Evolutionary conservation across 192 early-diverging fungal genomes (phyloP).

Genomic region (Coemansia sp.): DNA sequence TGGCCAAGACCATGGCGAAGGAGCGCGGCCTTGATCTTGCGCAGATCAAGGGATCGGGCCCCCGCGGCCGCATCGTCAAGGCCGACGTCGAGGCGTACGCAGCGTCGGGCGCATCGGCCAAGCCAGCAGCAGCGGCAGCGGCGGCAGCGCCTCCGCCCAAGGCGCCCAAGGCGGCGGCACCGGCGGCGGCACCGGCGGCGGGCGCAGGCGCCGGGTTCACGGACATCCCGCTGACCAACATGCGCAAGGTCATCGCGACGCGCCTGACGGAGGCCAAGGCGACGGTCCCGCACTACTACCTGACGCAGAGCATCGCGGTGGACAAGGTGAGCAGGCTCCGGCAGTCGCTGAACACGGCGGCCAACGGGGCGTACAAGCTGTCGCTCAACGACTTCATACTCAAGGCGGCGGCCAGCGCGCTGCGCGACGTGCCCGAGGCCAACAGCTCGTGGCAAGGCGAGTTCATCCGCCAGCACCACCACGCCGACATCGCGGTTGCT

Average conservation of each 20-base stretch:
- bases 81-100: conserved; percentile 76
- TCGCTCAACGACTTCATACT: conserved; percentile 98
- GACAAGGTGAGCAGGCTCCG: conserved; percentile 87
- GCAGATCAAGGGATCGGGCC: conserved; percentile 82
- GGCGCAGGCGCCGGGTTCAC: conserved; percentile 57
- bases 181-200: no score
- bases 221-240: conserved; percentile 72
- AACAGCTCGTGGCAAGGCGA: conserved; percentile 78
- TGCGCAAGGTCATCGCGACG: conserved; percentile 78
- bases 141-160: conserved; percentile 51
- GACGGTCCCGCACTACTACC: conserved; percentile 73
- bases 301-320: conserved; percentile 84
- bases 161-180: conserved; percentile 16
- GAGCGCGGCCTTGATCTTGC: conserved; percentile 79
- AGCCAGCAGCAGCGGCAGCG: conserved; percentile 43
- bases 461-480: conserved; percentile 92
- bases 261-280: conserved; percentile 78
- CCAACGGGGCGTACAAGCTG: conserved; percentile 90
- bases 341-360: conserved; percentile 80
- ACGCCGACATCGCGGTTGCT: conserved; percentile 92
- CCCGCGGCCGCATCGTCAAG: conserved; percentile 88
- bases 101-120: conserved; percentile 26
- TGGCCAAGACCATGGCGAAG: conserved; percentile 84
- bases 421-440: conserved; percentile 90
- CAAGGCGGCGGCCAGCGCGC: conserved; percentile 88